phyloP scores from a whole-genome alignment of 768 basidiomycete genomes.

The Suillus subluteus region DNA sequence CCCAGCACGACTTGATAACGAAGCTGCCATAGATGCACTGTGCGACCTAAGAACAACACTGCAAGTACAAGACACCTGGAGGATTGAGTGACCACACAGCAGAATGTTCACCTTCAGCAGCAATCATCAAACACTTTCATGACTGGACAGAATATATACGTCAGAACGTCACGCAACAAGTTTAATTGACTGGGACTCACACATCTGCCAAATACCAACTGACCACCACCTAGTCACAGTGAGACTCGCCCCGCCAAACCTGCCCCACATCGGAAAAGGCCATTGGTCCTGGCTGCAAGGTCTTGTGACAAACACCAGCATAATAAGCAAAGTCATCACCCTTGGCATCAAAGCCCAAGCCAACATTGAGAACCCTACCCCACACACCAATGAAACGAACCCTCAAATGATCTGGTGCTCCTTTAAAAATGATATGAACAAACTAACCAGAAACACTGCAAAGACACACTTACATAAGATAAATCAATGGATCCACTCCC shows the following conservation, averaged over 20 bases:
- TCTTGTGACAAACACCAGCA: no score
- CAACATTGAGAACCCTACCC: no score
- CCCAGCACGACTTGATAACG: no score
- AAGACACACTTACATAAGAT: not conserved
- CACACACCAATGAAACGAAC: not conserved
- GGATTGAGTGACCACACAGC: not conserved
- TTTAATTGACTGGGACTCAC: not conserved
- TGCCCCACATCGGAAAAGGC: no score
- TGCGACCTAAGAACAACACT: not conserved
- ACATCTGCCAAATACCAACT: not conserved
- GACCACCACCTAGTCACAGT: not conserved
- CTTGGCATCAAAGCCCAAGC: no score
- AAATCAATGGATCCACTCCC: not conserved
- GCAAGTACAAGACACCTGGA: not conserved
- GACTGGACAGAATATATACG: not conserved
- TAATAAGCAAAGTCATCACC: no score
- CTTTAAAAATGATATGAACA: not conserved
- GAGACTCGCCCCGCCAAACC: not conserved
- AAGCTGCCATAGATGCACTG: no score
- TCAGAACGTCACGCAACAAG: not conserved
- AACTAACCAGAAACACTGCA: rapidly evolving
- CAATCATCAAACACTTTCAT: not conserved
- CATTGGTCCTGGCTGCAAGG: no score
- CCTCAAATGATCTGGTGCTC: not conserved
- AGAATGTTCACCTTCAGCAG: not conserved